Evolutionary conservation across 2,329 filamentous ascomycete species (phyloP).

Genomic region (Pseudogymnoascus sp.): DNA sequence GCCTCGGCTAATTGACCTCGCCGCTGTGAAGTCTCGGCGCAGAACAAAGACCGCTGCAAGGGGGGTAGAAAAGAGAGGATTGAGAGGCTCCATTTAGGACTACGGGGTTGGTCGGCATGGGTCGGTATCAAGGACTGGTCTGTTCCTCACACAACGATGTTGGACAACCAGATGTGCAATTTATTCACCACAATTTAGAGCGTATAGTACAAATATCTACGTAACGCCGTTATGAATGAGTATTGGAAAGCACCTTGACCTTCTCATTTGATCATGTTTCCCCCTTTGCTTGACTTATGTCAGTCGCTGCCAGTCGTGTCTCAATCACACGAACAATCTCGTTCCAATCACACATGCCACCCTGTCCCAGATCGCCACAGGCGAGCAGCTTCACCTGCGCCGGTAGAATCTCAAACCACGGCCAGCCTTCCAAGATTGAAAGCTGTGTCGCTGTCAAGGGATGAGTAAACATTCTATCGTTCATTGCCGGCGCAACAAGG

Average conservation of each 20-base stretch:
- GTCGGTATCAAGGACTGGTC: neutral
- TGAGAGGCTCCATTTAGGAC: neutral
- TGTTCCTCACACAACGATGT: neutral
- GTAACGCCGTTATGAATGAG: neutral
- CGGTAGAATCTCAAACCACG: conserved; percentile 65
- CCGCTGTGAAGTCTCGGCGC: neutral
- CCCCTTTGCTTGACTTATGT: neutral
- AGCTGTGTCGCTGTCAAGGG: conserved; percentile 72
- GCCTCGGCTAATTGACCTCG: neutral
- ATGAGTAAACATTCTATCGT: conserved; percentile 83
- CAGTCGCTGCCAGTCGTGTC: neutral
- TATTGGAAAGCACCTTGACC: neutral
- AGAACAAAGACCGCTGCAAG: neutral
- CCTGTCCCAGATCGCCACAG: conserved; percentile 49
- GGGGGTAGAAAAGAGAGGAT: neutral
- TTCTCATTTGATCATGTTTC: neutral
- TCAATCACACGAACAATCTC: conserved; percentile 64
- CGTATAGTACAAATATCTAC: neutral
- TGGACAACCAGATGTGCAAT: neutral
- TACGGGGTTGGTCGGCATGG: neutral
- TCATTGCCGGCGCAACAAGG: conserved; percentile 76
- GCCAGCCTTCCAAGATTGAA: conserved; percentile 67
- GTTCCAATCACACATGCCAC: conserved; percentile 77
- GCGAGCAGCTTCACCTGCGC: conserved; percentile 60
- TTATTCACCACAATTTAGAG: neutral